Evolutionary conservation across 176 grass and related monocot species (phyloP).

Genomic region (Poa annua): DNA sequence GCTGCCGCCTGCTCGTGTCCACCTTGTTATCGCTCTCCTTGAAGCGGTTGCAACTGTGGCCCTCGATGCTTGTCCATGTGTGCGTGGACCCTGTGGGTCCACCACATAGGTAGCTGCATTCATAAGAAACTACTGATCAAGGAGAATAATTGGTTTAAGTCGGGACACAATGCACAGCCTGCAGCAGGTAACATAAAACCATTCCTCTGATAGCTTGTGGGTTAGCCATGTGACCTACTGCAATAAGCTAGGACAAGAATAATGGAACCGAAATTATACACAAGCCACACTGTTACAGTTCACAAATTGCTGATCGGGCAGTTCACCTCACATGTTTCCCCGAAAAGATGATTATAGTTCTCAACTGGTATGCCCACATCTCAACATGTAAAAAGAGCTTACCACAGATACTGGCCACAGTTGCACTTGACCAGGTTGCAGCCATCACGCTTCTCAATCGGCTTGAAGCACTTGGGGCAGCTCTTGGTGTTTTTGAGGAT

Average conservation of each 20-base stretch:
- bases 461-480: conserved; percentile 69
- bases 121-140: background rate
- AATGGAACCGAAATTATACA: background rate
- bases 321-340: conserved; percentile 10
- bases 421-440: conserved; percentile 54
- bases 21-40: conserved; percentile 35
- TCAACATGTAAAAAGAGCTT: conserved; percentile 1
- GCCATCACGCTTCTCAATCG: conserved; percentile 48
- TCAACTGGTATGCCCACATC: background rate
- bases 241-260: background rate
- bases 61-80: conserved; percentile 38
- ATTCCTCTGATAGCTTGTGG: background rate
- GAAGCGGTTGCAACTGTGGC: conserved; percentile 65
- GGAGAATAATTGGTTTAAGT: background rate
- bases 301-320: background rate
- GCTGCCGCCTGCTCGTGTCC: conserved; percentile 35
- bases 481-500: conserved; percentile 57
- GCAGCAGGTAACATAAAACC: conserved; percentile 1
- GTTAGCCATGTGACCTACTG: background rate
- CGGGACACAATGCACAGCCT: background rate
- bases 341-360: background rate
- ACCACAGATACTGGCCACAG: conserved; percentile 50
- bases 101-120: conserved; percentile 51
- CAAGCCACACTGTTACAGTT: background rate
- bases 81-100: conserved; percentile 15